These are phyloP conservation scores for Cicer arietinum DNA, from an alignment of 306 rosid genomes.

Conservation along the genomic window DNA sequence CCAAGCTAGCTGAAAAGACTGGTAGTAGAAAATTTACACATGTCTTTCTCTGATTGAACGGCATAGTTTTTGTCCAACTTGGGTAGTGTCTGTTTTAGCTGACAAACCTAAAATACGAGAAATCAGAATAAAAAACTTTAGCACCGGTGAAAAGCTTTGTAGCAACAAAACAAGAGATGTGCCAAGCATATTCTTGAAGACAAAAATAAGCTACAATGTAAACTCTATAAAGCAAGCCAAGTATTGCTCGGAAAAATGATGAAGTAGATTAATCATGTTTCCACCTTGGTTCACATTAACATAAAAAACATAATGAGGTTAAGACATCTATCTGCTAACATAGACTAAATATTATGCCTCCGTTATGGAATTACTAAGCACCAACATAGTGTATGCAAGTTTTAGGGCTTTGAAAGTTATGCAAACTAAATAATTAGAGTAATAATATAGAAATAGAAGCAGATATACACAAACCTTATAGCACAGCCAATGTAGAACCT, in stretches of 20 bases:
- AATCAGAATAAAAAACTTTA: slow-evolving; percentile 34
- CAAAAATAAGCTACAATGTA: slow-evolving; percentile 28
- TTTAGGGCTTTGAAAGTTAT: neutral
- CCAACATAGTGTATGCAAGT: neutral
- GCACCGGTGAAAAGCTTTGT: slow-evolving; percentile 6
- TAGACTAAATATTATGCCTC: slow-evolving; percentile 11
- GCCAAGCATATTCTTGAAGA: slow-evolving; percentile 23
- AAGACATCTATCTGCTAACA: slow-evolving; percentile 17
- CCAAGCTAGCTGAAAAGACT: slow-evolving; percentile 34
- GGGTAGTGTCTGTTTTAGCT: slow-evolving; percentile 72
- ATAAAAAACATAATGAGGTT: neutral
- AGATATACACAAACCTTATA: slow-evolving; percentile 66
- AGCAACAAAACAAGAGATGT: slow-evolving; percentile 30
- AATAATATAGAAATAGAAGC: neutral
- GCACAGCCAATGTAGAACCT: slow-evolving; percentile 79
- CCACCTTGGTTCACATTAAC: neutral
- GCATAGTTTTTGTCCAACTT: slow-evolving; percentile 88
- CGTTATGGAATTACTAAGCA: neutral
- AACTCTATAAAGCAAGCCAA: slow-evolving; percentile 34
- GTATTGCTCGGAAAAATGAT: neutral
- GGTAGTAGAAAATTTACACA: slow-evolving; percentile 55
- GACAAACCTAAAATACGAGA: slow-evolving; percentile 65
- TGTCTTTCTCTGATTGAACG: slow-evolving; percentile 75
- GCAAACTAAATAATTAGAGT: neutral
- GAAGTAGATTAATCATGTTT: slow-evolving; percentile 36